Evolutionary conservation across 148 eudicot species (phyloP).

Genomic region (Gaultheria prostrata): DNA sequence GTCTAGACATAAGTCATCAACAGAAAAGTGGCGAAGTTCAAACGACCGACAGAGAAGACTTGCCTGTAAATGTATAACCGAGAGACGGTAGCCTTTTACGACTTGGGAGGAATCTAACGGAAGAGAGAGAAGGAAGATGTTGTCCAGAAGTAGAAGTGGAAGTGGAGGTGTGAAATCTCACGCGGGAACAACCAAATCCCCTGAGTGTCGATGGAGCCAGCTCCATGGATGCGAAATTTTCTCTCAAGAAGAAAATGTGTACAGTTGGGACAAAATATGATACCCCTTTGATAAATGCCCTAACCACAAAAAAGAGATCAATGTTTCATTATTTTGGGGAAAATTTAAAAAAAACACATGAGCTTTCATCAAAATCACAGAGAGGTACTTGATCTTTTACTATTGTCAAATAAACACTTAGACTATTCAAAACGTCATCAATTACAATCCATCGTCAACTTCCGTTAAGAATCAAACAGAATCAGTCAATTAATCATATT

Average conservation of each 20-base stretch:
- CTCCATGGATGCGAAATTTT: conserved; percentile 19
- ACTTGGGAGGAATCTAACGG: too few species aligned
- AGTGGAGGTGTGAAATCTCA: conserved; percentile 1
- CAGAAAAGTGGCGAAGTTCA: neutral
- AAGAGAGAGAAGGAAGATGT: neutral
- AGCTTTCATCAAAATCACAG: too few species aligned
- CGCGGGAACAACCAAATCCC: neutral
- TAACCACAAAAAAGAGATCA: too few species aligned
- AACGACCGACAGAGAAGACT: neutral
- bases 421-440: too few species aligned
- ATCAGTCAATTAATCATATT: too few species aligned
- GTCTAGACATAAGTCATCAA: neutral
- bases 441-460: too few species aligned
- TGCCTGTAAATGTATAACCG: conserved; percentile 22
- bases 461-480: too few species aligned
- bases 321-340: too few species aligned
- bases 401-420: too few species aligned
- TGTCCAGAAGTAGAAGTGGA: neutral
- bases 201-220: conserved; percentile 21
- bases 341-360: too few species aligned
- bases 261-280: neutral
- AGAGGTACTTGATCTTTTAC: too few species aligned
- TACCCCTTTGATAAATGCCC: too few species aligned
- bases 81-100: conserved; percentile 5
- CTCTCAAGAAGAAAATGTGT: neutral